phyloP scores from a whole-genome alignment of 495 filamentous ascomycete genomes.

The Lasiosphaeria hispida region DNA sequence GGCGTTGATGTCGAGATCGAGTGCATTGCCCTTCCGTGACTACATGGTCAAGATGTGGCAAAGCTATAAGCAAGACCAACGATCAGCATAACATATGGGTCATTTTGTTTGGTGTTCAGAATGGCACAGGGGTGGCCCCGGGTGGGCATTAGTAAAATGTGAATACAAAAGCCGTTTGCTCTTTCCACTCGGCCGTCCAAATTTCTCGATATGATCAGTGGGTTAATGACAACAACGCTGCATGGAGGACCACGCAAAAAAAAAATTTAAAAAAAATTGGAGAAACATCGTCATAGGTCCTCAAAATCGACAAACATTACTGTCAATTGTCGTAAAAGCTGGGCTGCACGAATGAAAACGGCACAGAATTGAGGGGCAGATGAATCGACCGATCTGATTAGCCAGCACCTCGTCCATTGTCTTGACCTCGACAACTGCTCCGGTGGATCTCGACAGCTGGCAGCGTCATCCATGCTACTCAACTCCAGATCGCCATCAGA shows the following conservation, averaged over 20 bases:
- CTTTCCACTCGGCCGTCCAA: not conserved
- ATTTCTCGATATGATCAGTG: no score
- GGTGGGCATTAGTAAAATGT: not conserved
- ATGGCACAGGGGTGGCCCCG: not conserved
- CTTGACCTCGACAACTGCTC: not conserved
- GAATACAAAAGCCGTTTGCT: not conserved
- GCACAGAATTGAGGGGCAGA: no score
- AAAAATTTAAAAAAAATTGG: no score
- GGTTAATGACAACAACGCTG: no score
- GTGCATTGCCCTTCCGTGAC: constrained; percentile 71
- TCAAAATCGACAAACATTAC: no score
- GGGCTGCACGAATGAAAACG: no score
- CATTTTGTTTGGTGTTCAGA: not conserved
- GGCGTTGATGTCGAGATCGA: constrained; percentile 91
- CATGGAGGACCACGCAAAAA: no score
- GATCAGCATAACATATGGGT: not conserved
- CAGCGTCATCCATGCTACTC: not conserved
- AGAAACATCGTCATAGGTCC: no score
- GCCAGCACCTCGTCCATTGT: no score
- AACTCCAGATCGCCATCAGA: not conserved
- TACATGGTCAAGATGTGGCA: constrained; percentile 4
- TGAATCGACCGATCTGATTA: no score
- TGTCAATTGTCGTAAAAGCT: no score
- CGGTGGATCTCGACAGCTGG: not conserved
- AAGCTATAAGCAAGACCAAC: constrained; percentile 11